Conservation (phyloP, 164 flowering plant genomes). For the Hamamelis virginiana region DNA sequence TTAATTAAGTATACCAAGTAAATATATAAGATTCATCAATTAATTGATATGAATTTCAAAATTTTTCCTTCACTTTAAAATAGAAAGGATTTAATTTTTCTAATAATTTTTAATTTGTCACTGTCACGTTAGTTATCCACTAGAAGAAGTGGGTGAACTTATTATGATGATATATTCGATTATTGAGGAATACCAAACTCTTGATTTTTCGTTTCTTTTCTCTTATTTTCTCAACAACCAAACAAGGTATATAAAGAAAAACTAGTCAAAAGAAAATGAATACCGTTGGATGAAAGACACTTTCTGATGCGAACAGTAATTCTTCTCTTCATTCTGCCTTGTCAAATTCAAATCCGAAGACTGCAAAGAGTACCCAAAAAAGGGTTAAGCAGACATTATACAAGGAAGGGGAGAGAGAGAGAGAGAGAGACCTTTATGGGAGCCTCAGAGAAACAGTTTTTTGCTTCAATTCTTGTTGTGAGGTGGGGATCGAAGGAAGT, state of each 20-base stretch:
- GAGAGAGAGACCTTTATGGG: no score
- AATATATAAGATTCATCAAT: no score
- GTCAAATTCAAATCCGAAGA: background rate
- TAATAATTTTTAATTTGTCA: no score
- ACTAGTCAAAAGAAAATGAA: background rate
- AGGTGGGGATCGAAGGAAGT: background rate
- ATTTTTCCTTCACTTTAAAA: no score
- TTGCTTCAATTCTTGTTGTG: background rate
- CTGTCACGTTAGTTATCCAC: no score
- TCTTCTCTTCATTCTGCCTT: conserved; percentile 13
- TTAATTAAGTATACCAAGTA: no score
- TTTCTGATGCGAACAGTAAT: conserved; percentile 11
- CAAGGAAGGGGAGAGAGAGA: background rate
- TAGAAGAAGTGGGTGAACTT: no score
- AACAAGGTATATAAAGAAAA: background rate
- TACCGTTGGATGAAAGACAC: conserved; percentile 18
- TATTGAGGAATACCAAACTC: no score
- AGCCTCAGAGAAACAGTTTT: no score
- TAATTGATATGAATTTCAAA: no score
- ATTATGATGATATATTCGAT: no score
- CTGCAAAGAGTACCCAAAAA: background rate
- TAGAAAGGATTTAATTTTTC: no score
- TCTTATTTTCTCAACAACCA: background rate
- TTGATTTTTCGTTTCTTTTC: background rate
- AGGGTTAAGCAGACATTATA: background rate